A percentile compares a stretch with the other conserved stretches of the same genome.
These are phyloP conservation scores for Castanopsis chinensis DNA, from an alignment of 306 rosid genomes.

Conservation along the genomic window DNA sequence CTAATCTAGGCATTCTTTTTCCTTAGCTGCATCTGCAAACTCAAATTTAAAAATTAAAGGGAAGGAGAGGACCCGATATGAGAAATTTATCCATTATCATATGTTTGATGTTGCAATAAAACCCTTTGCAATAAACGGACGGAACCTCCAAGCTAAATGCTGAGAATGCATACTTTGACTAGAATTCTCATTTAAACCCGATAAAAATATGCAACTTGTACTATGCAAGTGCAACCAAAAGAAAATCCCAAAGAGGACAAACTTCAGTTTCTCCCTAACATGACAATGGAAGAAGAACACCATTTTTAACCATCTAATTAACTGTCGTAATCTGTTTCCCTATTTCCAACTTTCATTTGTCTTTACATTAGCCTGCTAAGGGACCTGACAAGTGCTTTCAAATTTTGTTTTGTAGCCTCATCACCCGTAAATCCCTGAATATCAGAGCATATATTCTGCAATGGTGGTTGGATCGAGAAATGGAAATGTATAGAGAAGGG, in stretches of 20 bases:
- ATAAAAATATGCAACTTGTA: not conserved
- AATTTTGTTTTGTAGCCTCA: slow-evolving; percentile 60
- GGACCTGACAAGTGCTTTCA: slow-evolving; percentile 69
- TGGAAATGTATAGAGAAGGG: not conserved
- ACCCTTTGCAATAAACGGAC: not conserved
- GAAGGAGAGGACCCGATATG: no score
- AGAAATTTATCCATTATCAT: not conserved
- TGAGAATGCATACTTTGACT: not conserved
- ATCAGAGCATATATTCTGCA: slow-evolving; percentile 74
- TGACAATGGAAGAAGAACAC: not conserved
- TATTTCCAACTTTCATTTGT: slow-evolving; percentile 7
- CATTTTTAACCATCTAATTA: not conserved
- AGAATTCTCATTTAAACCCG: not conserved
- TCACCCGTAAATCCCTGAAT: slow-evolving; percentile 69
- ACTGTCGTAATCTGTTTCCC: not conserved
- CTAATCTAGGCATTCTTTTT: no score
- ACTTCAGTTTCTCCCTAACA: not conserved
- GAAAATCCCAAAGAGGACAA: not conserved
- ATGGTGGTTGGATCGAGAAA: not conserved
- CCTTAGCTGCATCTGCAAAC: no score
- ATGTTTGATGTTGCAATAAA: not conserved
- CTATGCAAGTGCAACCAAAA: not conserved
- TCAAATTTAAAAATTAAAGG: no score
- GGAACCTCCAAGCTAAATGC: not conserved
- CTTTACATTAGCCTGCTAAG: slow-evolving; percentile 73